Percentiles rank a stretch among this genome's conserved stretches.
Conservation (phyloP, 2,329 filamentous ascomycete species). For the Huntiella omanensis region DNA sequence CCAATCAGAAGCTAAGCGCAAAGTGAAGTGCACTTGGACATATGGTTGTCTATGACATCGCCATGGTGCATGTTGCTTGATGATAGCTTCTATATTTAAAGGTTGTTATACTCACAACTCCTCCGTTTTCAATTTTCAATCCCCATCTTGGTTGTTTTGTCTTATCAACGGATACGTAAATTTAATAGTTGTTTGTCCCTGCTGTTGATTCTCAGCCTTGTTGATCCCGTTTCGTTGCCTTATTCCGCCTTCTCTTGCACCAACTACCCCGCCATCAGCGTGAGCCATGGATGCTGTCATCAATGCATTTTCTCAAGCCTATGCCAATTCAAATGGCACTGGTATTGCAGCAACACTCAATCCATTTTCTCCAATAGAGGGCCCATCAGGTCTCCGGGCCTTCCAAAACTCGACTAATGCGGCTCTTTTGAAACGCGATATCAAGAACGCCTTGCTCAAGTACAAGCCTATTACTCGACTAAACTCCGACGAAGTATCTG, state of each 20-base stretch:
- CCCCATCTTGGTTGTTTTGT: too few relatives aligned
- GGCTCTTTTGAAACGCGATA: constrained; percentile 45
- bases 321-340: constrained; percentile 47
- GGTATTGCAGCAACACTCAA: constrained; percentile 56
- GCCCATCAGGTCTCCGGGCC: constrained; percentile 46
- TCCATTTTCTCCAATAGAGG: constrained; percentile 43
- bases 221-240: background rate
- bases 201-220: too few relatives aligned
- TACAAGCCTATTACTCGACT: constrained; percentile 35
- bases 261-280: background rate
- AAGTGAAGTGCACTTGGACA: background rate
- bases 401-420: constrained; percentile 55
- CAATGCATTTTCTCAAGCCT: constrained; percentile 51
- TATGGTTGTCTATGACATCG: too few relatives aligned
- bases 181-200: too few relatives aligned
- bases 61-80: too few relatives aligned
- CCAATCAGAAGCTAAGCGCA: constrained; percentile 7
- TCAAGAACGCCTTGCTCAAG: constrained; percentile 53
- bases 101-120: too few relatives aligned
- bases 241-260: background rate
- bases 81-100: too few relatives aligned
- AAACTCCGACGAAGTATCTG: constrained; percentile 47
- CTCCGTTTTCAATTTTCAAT: too few relatives aligned
- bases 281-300: constrained; percentile 48
- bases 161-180: too few relatives aligned